Percentiles rank a stretch among this genome's conserved stretches.
phyloP scores from a whole-genome alignment of 1,284 basidiomycete genomes.

The Lentinula novae-zelandiae region DNA sequence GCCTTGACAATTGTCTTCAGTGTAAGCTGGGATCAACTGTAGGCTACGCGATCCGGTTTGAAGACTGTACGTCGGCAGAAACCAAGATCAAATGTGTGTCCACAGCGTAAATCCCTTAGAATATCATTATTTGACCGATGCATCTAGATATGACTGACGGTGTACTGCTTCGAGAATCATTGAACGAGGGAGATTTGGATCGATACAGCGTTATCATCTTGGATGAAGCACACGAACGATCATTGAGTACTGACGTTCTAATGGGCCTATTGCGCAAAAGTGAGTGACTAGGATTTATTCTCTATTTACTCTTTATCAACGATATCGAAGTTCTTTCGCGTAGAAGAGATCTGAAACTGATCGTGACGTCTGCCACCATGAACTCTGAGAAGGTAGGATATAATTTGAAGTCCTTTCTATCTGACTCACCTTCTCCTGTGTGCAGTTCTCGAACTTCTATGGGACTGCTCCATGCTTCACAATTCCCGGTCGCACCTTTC shows the following conservation, averaged over 20 bases:
- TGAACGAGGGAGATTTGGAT: slow-evolving; percentile 95
- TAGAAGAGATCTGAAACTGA: slow-evolving; percentile 89
- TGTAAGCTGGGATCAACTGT: slow-evolving; percentile 87
- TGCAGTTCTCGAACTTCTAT: slow-evolving; percentile 90
- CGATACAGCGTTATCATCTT: slow-evolving; percentile 94
- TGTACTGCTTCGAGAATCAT: slow-evolving; percentile 90
- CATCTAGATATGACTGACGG: slow-evolving; percentile 93
- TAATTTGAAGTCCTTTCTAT: not conserved
- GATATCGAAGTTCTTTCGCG: slow-evolving; percentile 74
- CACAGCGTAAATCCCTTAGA: not conserved
- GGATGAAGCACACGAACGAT: slow-evolving; percentile 96
- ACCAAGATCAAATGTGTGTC: slow-evolving; percentile 92
- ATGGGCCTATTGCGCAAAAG: slow-evolving; percentile 96
- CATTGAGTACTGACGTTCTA: slow-evolving; percentile 92
- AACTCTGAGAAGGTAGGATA: slow-evolving; percentile 86
- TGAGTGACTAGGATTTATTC: slow-evolving; percentile 36
- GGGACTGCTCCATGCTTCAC: slow-evolving; percentile 95
- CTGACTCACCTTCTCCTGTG: not conserved
- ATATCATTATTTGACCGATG: slow-evolving; percentile 11
- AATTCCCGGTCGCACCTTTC: slow-evolving; percentile 98
- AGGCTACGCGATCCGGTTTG: slow-evolving; percentile 97
- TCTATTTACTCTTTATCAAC: slow-evolving; percentile 11
- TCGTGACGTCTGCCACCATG: slow-evolving; percentile 99
- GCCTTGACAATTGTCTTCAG: slow-evolving; percentile 29
- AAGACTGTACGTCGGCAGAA: slow-evolving; percentile 89